Evolutionary conservation across 2,329 filamentous ascomycete genomes (phyloP).

Genomic region (Aspergillus intermedius): DNA sequence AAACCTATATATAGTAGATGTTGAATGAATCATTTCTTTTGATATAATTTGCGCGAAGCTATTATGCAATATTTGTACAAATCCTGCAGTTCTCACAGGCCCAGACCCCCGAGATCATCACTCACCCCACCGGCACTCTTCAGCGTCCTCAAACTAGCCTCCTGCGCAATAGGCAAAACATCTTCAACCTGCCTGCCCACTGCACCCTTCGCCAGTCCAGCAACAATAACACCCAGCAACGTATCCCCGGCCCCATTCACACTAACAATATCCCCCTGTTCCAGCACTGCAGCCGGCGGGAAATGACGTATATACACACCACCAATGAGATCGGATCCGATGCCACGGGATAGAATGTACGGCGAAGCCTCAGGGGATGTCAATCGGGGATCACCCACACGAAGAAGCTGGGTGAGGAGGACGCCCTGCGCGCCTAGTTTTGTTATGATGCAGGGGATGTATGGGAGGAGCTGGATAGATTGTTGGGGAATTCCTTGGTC

Average conservation of each 20-base stretch:
- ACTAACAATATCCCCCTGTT: slow-evolving; percentile 62
- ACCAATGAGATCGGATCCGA: slow-evolving; percentile 55
- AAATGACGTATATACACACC: slow-evolving; percentile 80
- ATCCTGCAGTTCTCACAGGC: no score
- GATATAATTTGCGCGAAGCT: no score
- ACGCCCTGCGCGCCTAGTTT: slow-evolving; percentile 75
- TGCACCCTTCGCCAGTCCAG: slow-evolving; percentile 60
- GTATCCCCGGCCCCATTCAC: slow-evolving; percentile 96
- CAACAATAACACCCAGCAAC: slow-evolving; percentile 77
- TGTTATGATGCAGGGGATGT: slow-evolving; percentile 75
- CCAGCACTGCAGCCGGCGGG: slow-evolving; percentile 58
- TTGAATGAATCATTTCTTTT: no score
- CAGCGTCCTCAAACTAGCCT: slow-evolving; percentile 71
- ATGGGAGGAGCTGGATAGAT: slow-evolving; percentile 76
- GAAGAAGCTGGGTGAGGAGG: slow-evolving; percentile 65
- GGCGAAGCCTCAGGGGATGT: slow-evolving; percentile 55
- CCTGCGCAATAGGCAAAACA: slow-evolving; percentile 72
- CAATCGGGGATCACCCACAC: slow-evolving; percentile 61
- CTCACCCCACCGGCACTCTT: slow-evolving; percentile 66
- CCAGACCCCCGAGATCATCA: slow-evolving; percentile 17
- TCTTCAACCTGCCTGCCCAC: slow-evolving; percentile 45
- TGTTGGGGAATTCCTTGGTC: slow-evolving; percentile 79
- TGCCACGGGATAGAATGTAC: slow-evolving; percentile 64
- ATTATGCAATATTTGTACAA: no score
- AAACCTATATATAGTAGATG: not conserved